A percentile compares a stretch with the other conserved stretches of the same genome.
Conservation (phyloP, 1,284 basidiomycete genomes). For the Moniliophthora roreri region DNA sequence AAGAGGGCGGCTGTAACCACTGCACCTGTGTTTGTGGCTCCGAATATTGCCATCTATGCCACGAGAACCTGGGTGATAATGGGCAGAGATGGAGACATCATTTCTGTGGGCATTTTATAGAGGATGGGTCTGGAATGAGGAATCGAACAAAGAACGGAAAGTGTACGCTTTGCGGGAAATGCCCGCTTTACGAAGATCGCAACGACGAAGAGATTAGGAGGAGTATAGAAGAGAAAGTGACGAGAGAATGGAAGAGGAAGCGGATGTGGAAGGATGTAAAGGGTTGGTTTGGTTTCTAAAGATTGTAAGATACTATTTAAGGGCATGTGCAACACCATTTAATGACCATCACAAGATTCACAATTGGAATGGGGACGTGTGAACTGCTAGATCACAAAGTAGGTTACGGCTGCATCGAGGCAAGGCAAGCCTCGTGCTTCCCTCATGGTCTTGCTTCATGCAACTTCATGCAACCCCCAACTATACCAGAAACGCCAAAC, state of each 20-base stretch:
- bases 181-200: slow-evolving; percentile 2
- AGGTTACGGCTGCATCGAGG: too few relatives aligned
- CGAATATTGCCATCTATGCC: slow-evolving; percentile 7
- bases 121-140: background rate
- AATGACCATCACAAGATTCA: too few relatives aligned
- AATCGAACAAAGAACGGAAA: background rate
- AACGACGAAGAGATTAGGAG: slow-evolving; percentile 6
- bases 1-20: slow-evolving; percentile 9
- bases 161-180: background rate
- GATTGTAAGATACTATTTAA: too few relatives aligned
- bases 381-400: too few relatives aligned
- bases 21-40: slow-evolving; percentile 6
- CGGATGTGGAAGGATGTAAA: background rate
- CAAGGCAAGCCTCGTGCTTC: too few relatives aligned
- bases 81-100: background rate
- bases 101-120: slow-evolving; percentile 3
- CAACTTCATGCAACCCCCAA: too few relatives aligned
- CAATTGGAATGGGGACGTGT: too few relatives aligned
- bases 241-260: slow-evolving; percentile 2
- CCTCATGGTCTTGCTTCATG: too few relatives aligned
- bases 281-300: background rate
- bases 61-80: background rate
- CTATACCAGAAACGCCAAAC: too few relatives aligned
- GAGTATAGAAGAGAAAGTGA: background rate
- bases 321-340: too few relatives aligned